phyloP scores from a whole-genome alignment of 768 basidiomycete genomes.

The Mrakia blollopis region DNA sequence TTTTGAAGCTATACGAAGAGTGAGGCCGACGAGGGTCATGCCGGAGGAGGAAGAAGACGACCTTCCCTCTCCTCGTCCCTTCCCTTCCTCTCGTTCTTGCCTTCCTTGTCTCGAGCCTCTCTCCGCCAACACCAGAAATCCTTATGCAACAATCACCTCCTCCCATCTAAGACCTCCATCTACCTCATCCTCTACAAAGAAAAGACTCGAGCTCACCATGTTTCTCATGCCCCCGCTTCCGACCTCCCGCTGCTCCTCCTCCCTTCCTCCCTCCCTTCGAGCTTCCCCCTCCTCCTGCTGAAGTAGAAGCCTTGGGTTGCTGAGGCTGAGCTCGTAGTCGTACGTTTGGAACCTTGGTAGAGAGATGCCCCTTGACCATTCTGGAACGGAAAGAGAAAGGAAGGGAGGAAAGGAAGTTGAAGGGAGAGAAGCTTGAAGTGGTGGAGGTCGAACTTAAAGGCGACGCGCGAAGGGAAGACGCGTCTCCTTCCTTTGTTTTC shows the following conservation, averaged over 20 bases:
- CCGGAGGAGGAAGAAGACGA: background rate
- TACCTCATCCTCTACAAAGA: background rate
- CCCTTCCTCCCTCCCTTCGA: background rate
- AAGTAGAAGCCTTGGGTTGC: background rate
- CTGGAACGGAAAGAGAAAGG: background rate
- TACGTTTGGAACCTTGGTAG: conserved; percentile 24
- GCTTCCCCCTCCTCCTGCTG: background rate
- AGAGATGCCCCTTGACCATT: conserved; percentile 24
- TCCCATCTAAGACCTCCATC: background rate
- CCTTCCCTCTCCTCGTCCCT: background rate
- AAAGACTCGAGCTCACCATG: background rate
- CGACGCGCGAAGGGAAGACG: background rate
- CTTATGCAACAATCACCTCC: background rate
- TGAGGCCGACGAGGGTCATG: too few relatives aligned
- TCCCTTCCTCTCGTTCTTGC: background rate
- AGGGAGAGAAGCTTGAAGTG: background rate
- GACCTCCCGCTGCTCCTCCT: background rate
- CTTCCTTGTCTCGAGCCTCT: background rate
- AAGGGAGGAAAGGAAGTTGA: background rate
- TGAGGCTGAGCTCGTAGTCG: conserved; percentile 11
- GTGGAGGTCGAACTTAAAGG: too few relatives aligned
- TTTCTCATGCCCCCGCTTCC: background rate
- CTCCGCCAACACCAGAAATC: background rate
- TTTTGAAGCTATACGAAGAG: background rate
- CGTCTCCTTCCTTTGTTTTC: background rate